Evolutionary conservation across 2,329 filamentous ascomycete species (phyloP), one percentile per base, ranked within the genome.

Genomic region (Rhexocercosporidium sp.): DNA sequence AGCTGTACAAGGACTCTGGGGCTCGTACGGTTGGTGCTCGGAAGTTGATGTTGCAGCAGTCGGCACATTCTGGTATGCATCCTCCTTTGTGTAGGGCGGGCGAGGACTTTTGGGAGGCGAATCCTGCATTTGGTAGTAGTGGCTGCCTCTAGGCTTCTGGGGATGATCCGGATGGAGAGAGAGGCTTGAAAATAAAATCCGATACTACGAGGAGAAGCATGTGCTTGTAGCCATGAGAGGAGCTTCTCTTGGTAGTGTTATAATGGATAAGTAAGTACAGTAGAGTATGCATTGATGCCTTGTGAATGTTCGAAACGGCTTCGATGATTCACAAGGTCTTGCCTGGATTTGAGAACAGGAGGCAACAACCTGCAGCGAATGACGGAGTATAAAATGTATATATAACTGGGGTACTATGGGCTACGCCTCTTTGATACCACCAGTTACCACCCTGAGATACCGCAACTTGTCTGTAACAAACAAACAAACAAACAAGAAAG

Each of bases 1-100:
- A 65, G 69, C 68, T 68, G 63, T 66, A 64, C 60, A 65, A 66
- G 59, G 59, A 60, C 56, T 59, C 31, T 59, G 63, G 65, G 16
- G 29, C 51, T 22, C 22, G 34, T 59, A 41, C 49, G 22, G 65
- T 66, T 68, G 68, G 66, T 49, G 51, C 51, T 62, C 59, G 59
- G 59, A 62, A 39, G n/a, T 25, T 20, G 46, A n/a, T 20, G 54
- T 39, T 65, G 56, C 56, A 53, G 56, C 56, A 59, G 56, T 27
- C 63, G 54, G 57, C 27, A 64, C 39, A 64, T 46, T 51, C 47
- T 51, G 22, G 47, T 16, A 51, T 29, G 47, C 22, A 12, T 1
- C 5, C 29, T 54, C 22, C 37, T 22, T 41, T 39, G 44, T 49
- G 44, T 7, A 51, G 54, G 44, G 37, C 59, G 39, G 18, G 25